A percentile compares a stretch with the other conserved stretches of the same genome.
These are phyloP conservation scores for Pulveroboletus frians DNA, from an alignment of 768 basidiomycete genomes.

Conservation along the genomic window DNA sequence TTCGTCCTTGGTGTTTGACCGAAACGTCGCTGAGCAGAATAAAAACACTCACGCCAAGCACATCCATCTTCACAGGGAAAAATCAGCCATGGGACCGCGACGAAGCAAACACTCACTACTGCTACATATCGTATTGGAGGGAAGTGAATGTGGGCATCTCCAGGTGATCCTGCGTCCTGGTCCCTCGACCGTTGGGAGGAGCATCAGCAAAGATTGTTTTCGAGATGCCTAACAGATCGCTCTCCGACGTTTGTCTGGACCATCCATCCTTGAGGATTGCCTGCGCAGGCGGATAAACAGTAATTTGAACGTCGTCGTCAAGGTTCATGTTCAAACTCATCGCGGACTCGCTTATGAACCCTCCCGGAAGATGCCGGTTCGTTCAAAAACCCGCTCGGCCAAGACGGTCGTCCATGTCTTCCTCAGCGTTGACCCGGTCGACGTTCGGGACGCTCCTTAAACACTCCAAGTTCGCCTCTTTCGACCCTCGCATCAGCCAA, in stretches of 20 bases:
- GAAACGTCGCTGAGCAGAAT: slow-evolving; percentile 8
- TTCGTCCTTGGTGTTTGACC: slow-evolving; percentile 58
- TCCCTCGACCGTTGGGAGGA: slow-evolving; percentile 87
- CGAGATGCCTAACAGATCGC: slow-evolving; percentile 43
- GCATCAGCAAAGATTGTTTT: slow-evolving; percentile 93
- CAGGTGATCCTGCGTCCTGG: slow-evolving; percentile 92
- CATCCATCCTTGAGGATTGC: slow-evolving; percentile 52
- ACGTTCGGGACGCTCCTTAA: slow-evolving; percentile 74
- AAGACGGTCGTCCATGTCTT: slow-evolving; percentile 11
- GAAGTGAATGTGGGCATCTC: slow-evolving; percentile 50
- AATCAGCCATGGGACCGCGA: no score
- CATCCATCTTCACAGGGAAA: no score
- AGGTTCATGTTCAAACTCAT: slow-evolving; percentile 12
- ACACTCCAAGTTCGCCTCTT: slow-evolving; percentile 77
- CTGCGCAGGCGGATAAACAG: slow-evolving; percentile 54
- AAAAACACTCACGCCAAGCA: slow-evolving; percentile 29
- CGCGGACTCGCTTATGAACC: slow-evolving; percentile 27
- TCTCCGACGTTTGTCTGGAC: slow-evolving; percentile 93
- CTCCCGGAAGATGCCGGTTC: slow-evolving; percentile 24
- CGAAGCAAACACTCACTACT: slow-evolving; percentile 10
- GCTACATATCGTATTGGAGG: slow-evolving; percentile 4
- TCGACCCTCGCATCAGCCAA: slow-evolving; percentile 70
- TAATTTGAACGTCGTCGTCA: slow-evolving; percentile 77
- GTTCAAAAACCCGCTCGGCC: background rate
- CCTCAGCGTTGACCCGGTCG: slow-evolving; percentile 43